Base-by-base conservation (phyloP, 495 filamentous ascomycete species). In the Sordaria brevicollis region DNA sequence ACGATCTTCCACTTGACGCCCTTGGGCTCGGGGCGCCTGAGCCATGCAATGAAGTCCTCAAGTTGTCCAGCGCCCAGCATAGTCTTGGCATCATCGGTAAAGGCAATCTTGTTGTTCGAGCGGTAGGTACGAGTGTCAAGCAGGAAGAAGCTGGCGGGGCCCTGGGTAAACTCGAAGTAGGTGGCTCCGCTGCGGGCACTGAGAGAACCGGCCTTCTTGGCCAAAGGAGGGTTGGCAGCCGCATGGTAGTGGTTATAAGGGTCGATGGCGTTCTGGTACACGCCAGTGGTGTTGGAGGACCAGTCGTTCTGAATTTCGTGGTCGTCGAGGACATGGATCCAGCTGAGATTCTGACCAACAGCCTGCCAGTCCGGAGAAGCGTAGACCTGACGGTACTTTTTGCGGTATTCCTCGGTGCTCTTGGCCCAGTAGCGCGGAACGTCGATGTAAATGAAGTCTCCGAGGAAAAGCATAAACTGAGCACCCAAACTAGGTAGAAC, bases 391-490 rank as follows among this genome's bases (percentile, higher is more conserved):
- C 94, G 90, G 78, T 99, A 99, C 77, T 97, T 92, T 71, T 90
- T 85, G 37, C 95, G 89, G 79, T 97, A 97, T 75, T 90, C 88
- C 62, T 91, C 88, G 10, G 86, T 81, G 4, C 86, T 83, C 21
- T 83, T 88, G 13, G 92, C 93, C 73, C 93, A 90, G 38, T 90
- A 88, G 35, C 86, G 83, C 0, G 95, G 95, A 0, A 97, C 93
- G 70, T 99, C 95, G 71, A 96, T 89, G 77, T 99, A 99, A 77
- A 99, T 97, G 78, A 97, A 99, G 76, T 99, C 95, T n/a, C 94
- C 95, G 0, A 99, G 88, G 83, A 99, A 99, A 31, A 99, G 86
- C 94, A 99, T 97, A 73, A 99, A 98, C 69, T 89, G 88, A 0
- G 92, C 86, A 31, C 87, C 82, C 5, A 94, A 80, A 5, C 80